These are phyloP conservation scores for Ciborinia camelliae DNA, from an alignment of 2,329 filamentous ascomycete genomes.

Conservation along the genomic window DNA sequence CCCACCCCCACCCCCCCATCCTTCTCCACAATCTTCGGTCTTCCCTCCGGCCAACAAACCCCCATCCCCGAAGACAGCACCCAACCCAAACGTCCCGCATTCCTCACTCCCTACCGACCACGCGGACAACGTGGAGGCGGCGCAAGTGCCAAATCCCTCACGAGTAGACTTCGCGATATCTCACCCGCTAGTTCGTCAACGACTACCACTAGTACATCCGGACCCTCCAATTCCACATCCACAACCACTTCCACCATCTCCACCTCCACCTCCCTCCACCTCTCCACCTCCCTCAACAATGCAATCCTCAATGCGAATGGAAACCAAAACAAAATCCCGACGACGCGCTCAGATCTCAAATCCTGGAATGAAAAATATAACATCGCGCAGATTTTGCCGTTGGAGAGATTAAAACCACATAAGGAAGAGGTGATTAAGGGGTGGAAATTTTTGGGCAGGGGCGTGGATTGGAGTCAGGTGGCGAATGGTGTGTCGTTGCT, in stretches of 20 bases:
- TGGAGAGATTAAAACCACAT: conserved; percentile 27
- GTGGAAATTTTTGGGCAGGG: conserved; percentile 30
- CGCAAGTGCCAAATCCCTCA: neutral
- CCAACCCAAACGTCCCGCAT: conserved; percentile 24
- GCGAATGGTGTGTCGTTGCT: conserved; percentile 36
- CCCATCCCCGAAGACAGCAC: neutral
- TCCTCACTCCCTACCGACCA: conserved; percentile 25
- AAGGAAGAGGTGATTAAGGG: conserved; percentile 28
- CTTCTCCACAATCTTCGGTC: neutral
- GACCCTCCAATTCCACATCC: neutral
- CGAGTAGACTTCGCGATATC: neutral
- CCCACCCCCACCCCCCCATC: neutral
- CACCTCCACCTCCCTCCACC: neutral
- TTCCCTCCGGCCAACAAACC: neutral
- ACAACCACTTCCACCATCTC: neutral
- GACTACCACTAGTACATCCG: neutral
- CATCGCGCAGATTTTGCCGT: conserved; percentile 21
- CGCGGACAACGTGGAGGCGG: neutral
- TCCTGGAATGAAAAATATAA: conserved; percentile 33
- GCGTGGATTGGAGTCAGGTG: conserved; percentile 35
- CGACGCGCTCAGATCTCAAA: neutral
- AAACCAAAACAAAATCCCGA: neutral
- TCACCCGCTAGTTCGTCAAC: neutral
- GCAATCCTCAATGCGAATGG: too few relatives aligned
- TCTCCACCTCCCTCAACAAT: neutral